Evolutionary conservation across 2,329 filamentous ascomycete species (phyloP).

Genomic region (Xylaria sp.): DNA sequence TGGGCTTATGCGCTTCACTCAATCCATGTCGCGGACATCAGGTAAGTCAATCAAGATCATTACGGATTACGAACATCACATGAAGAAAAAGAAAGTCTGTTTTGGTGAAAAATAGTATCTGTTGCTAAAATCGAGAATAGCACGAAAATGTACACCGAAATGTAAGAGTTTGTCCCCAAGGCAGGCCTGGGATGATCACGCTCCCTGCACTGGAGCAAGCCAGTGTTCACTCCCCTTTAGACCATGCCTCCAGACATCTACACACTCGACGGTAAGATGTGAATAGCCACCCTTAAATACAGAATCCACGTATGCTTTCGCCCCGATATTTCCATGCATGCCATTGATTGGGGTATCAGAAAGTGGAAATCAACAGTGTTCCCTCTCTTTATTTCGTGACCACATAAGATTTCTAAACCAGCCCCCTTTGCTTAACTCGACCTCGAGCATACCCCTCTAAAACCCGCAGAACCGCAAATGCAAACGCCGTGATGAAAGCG

Average conservation of each 20-base stretch:
- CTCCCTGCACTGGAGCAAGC: not conserved
- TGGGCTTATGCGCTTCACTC: too few species aligned
- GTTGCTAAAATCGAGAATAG: constrained; percentile 18
- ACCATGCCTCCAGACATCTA: constrained; percentile 1
- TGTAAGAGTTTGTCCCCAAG: constrained; percentile 2
- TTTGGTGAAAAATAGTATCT: constrained; percentile 12
- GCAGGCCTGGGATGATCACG: not conserved
- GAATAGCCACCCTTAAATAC: constrained; percentile 12
- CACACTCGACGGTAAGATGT: constrained; percentile 10
- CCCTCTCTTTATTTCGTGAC: constrained; percentile 8
- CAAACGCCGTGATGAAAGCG: constrained; percentile 4
- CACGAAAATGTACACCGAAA: constrained; percentile 20
- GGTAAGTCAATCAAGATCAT: not conserved
- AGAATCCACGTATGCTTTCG: constrained; percentile 10
- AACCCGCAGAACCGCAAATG: not conserved
- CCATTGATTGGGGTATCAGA: constrained; percentile 5
- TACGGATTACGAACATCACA: not conserved
- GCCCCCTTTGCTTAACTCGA: not conserved
- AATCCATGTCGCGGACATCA: not conserved
- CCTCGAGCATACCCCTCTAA: not conserved
- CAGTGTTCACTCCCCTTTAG: not conserved
- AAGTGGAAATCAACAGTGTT: constrained; percentile 3
- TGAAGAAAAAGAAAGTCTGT: not conserved
- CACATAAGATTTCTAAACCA: constrained; percentile 10
- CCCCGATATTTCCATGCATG: constrained; percentile 3